Base-by-base conservation (phyloP, 345 rosid genomes). In the Rhodamnia argentea region DNA sequence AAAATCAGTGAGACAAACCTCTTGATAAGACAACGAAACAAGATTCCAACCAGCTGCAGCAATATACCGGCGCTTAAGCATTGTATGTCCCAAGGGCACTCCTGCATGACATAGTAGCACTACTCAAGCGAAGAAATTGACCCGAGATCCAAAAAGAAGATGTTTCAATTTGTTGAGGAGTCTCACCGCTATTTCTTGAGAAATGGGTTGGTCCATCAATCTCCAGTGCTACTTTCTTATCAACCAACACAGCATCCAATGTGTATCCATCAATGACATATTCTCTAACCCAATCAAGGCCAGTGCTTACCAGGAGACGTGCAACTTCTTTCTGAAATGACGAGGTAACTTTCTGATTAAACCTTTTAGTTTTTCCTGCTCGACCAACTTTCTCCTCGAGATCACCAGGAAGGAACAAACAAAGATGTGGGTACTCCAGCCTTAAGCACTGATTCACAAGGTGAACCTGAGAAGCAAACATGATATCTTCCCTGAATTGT, bases 181-280 rank as follows among this genome's bases (percentile, higher is more conserved):
- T 91, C 93, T 6, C 42, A 95, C 99, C 94, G 0, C 94, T 90
- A 88, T 97, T 97, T 89, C 98, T 94, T 52, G 98, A 94, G 91
- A 97, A 97, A 92, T 97, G 98, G 64, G 98, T 93, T 83, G 96
- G 98, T 86, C 99, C 99, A 84, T 97, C 99, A 44, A 95, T 96
- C 92, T 96, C 99, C 84, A 96, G 88, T 84, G 96, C 99, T 89
- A 96, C 87, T 89, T 92, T 96, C 87, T 94, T 94, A 87, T 95
- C 98, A 26, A 95, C 90, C 75, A 95, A 87, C 86, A 90, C 99
- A 86, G 96, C 98, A 92, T 96, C 99, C 87, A 95, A 87, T 0
- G 96, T 89, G 89, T 97, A 95, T 12, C 96, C 98, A 90, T 94
- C 95, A 56, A 94, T 89, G 11, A 85, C 86, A 86, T 93, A 90